These are phyloP conservation scores for Ustilago trichophora DNA, from an alignment of 1,284 basidiomycete species.

Conservation along the genomic window DNA sequence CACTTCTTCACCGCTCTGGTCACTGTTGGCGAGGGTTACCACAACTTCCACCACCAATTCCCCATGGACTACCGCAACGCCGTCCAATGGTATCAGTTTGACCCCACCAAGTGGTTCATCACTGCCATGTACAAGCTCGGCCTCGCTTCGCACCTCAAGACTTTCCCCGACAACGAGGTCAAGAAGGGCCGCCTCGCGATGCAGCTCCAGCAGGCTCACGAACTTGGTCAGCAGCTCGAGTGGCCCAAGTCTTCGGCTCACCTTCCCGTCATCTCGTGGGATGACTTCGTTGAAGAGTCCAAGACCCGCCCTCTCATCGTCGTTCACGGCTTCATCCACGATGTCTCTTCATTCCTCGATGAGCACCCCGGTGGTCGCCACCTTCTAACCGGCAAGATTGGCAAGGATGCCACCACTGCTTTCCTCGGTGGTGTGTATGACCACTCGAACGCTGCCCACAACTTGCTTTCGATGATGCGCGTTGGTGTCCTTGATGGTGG, in stretches of 20 bases:
- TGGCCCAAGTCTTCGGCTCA: conserved; percentile 59
- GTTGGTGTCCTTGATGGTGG: conserved; percentile 65
- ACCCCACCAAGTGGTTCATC: conserved; percentile 67
- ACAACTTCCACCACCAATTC: conserved; percentile 67
- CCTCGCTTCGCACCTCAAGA: conserved; percentile 63
- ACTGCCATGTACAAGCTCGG: conserved; percentile 53
- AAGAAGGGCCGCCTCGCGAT: conserved; percentile 64
- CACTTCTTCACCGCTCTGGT: conserved; percentile 64
- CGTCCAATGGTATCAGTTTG: conserved; percentile 65
- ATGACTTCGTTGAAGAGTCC: conserved; percentile 62
- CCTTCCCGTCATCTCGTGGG: conserved; percentile 65
- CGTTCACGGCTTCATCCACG: conserved; percentile 64
- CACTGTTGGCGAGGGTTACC: conserved; percentile 65
- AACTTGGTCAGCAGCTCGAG: conserved; percentile 45
- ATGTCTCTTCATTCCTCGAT: conserved; percentile 62
- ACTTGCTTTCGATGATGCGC: conserved; percentile 64
- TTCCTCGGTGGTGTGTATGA: conserved; percentile 65
- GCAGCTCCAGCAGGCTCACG: conserved; percentile 60
- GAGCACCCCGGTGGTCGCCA: conserved; percentile 64
- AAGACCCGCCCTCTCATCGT: conserved; percentile 63
- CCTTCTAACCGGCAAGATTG: conserved; percentile 59
- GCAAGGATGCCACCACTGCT: conserved; percentile 64
- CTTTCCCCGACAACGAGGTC: conserved; percentile 66
- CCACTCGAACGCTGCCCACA: conserved; percentile 65
- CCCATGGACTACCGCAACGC: conserved; percentile 66